Evolutionary conservation across 345 rosid genomes (phyloP).

Genomic region (Syzygium aqueum): DNA sequence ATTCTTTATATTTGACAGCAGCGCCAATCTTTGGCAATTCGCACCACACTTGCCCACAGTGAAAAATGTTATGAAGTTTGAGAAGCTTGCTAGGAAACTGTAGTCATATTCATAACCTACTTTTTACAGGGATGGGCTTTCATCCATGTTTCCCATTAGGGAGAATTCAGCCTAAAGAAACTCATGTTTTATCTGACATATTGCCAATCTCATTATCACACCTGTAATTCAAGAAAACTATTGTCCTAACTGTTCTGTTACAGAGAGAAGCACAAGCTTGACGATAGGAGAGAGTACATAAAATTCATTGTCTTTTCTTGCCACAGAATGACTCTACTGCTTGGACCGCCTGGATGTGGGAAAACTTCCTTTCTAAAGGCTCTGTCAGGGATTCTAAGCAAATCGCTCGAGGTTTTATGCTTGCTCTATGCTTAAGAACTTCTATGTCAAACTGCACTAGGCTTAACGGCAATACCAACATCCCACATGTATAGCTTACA

Average conservation of each 20-base stretch:
- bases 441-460: not conserved
- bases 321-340: constrained; percentile 55
- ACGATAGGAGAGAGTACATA: not conserved
- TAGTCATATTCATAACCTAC: not conserved
- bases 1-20: not conserved
- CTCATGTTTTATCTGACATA: not conserved
- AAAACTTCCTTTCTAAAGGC: constrained; percentile 58
- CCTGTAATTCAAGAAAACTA: not conserved
- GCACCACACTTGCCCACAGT: not conserved
- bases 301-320: not conserved
- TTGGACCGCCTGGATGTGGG: constrained; percentile 86
- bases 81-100: not conserved
- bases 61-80: not conserved
- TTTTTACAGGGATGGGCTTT: not conserved
- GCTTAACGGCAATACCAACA: not conserved
- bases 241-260: not conserved
- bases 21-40: not conserved
- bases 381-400: constrained; percentile 52
- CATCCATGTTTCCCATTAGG: not conserved
- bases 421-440: not conserved
- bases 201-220: not conserved
- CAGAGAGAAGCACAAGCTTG: not conserved
- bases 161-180: not conserved
- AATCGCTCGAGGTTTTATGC: constrained; percentile 36
- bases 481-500: not conserved